These are phyloP conservation scores for Marchantia polymorpha DNA, from an alignment of 225 moss, liverwort and hornwort genomes.

Conservation along the genomic window DNA sequence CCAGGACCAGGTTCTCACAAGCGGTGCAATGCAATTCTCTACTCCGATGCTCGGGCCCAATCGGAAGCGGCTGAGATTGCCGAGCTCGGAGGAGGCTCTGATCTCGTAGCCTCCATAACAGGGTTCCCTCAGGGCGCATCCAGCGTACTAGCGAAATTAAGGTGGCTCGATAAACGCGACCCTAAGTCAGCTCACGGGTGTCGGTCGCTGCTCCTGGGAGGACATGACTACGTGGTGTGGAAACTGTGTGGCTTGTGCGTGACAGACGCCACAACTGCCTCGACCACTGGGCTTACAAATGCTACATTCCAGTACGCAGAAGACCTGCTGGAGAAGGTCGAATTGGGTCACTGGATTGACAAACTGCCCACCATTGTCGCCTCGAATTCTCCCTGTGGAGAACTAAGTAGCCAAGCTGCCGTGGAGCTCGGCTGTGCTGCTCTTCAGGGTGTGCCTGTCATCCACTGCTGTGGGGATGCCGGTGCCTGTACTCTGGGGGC, in stretches of 20 bases:
- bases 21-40: conserved; percentile 66
- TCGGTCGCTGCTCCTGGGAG: conserved; percentile 66
- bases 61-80: conserved; percentile 71
- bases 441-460: conserved; percentile 72
- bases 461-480: conserved; percentile 92
- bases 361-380: conserved; percentile 64
- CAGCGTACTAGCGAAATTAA: conserved; percentile 83
- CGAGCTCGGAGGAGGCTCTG: conserved; percentile 71
- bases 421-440: conserved; percentile 54
- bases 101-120: conserved; percentile 53
- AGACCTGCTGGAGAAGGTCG: conserved; percentile 60
- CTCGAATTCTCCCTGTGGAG: conserved; percentile 75
- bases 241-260: conserved; percentile 74
- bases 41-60: conserved; percentile 78
- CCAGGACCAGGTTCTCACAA: conserved; percentile 52
- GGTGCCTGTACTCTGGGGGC: conserved; percentile 92
- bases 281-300: conserved; percentile 89
- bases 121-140: conserved; percentile 83
- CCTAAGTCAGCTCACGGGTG: conserved; percentile 49
- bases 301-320: conserved; percentile 83
- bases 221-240: conserved; percentile 93
- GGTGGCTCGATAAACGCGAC: conserved; percentile 84
- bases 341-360: conserved; percentile 80
- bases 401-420: conserved; percentile 68
- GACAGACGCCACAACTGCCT: conserved; percentile 83